Evolutionary conservation across 352 stramenopile species (phyloP), one percentile per base, ranked within the genome.

Genomic region (Pythium aquatile): DNA sequence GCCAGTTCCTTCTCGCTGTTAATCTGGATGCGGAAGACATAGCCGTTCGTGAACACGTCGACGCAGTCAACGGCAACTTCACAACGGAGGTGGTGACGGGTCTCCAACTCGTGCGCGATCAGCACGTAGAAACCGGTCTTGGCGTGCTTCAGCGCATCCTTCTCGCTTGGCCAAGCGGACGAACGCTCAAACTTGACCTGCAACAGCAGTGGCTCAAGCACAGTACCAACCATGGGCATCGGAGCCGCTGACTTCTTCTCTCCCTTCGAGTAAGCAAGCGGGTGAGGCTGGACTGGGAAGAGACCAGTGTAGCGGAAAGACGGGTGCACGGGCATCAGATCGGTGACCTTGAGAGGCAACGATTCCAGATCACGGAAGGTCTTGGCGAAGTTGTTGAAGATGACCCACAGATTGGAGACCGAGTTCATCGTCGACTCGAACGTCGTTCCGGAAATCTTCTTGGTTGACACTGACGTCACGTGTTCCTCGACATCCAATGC

Each of bases 81-180:
- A n/a, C 83, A 93, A 17, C 81, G 81, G 1, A 91, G 55, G 17
- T 81, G 68, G 30, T 81, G 71, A 20, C 72, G 72, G 3, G 81
- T 83, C 47, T 92, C 79, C 0, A 96, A 73, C 58, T 94, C 83
- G 46, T 96, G 77, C 1, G 79, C 85, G 29, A 97, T 81, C 42
- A 96, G 81, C 14, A 97, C 85, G 71, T 96, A 96, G 66, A 97
- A 97, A 1, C 87, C 90, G 5, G 84, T 91, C 73, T 97, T 96
- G 5, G 85, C 86, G 55, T 95, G 81, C 40, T 77, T 72, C 39
- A 97, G 62, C 5, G 89, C 90, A 13, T 84, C 73, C 65, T 79
- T 79, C n/a, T 95, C 82, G 39, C 77, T 93, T 3, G 90, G 90
- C 90, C 90, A 97, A 42, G 85, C 82, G 16, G 85, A 93, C 7